Conservation (phyloP, 83 land plant species). For the Diphasiastrum complanatum region DNA sequence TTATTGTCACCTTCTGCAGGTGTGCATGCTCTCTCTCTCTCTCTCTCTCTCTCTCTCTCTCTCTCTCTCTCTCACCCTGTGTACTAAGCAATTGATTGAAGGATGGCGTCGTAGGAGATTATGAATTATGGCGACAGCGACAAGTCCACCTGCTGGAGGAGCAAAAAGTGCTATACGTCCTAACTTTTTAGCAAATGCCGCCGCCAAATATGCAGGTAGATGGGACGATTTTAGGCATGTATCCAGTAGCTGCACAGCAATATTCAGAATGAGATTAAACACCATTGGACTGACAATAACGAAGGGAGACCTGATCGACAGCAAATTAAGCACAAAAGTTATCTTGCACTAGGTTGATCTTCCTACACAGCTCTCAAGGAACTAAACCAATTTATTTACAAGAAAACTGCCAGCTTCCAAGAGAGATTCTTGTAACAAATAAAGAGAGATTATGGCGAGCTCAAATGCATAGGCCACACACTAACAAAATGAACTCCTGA, state of each 20-base stretch:
- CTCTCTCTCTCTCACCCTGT: conserved; percentile 43
- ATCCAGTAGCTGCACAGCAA: conserved; percentile 73
- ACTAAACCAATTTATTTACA: no score
- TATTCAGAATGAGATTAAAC: neutral
- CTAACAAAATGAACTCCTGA: no score
- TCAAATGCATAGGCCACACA: no score
- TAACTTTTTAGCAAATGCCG: conserved; percentile 89
- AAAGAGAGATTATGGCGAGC: no score
- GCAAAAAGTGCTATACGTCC: conserved; percentile 69
- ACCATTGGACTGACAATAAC: neutral
- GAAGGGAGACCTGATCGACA: neutral
- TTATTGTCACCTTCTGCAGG: no score
- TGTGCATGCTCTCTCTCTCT: no score
- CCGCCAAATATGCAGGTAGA: conserved; percentile 94
- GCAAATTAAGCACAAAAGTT: conserved; percentile 3
- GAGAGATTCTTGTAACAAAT: no score
- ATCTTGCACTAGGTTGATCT: no score
- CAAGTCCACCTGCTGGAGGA: conserved; percentile 82
- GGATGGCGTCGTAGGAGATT: conserved; percentile 94
- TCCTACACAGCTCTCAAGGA: no score
- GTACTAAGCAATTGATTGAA: conserved; percentile 85
- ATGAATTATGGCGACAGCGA: conserved; percentile 81
- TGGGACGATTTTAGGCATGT: conserved; percentile 73
- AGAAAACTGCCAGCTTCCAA: no score
- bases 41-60: neutral